Percentiles rank a stretch among this genome's conserved stretches.
phyloP scores from a whole-genome alignment of 176 grass and related monocot species.

The Eragrostis curvula region DNA sequence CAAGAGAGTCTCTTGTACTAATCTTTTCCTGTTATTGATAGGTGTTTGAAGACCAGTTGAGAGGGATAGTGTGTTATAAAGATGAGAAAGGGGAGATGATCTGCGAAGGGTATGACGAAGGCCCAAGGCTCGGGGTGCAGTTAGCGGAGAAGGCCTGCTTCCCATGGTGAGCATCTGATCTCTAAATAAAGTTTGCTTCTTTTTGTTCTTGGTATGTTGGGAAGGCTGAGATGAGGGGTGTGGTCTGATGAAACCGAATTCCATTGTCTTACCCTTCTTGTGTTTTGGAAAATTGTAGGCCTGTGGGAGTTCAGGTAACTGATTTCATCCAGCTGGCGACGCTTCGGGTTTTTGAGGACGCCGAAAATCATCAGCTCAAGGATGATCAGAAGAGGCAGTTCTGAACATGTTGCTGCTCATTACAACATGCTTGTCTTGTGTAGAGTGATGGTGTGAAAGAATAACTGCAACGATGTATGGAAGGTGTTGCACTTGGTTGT shows the following conservation, averaged over 20 bases:
- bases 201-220: neutral
- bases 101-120: conserved; percentile 92
- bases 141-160: conserved; percentile 54
- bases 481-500: neutral
- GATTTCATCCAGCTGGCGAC: conserved; percentile 59
- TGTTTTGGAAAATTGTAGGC: conserved; percentile 22
- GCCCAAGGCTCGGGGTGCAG: conserved; percentile 50
- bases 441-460: conserved; percentile 6
- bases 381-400: conserved; percentile 41
- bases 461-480: conserved; percentile 26
- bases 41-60: conserved; percentile 80
- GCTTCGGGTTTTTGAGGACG: conserved; percentile 50
- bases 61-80: conserved; percentile 81
- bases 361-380: conserved; percentile 40
- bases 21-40: conserved; percentile 1
- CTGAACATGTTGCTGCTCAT: conserved; percentile 25
- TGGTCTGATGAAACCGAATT: neutral
- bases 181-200: neutral
- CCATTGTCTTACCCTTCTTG: neutral
- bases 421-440: neutral
- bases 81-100: conserved; percentile 84
- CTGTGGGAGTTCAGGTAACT: conserved; percentile 40
- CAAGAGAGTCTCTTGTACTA: neutral
- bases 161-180: conserved; percentile 45
- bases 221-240: neutral